phyloP scores from a whole-genome alignment of 1,139 yeast genomes.

The Candida pseudoviswanathii region DNA sequence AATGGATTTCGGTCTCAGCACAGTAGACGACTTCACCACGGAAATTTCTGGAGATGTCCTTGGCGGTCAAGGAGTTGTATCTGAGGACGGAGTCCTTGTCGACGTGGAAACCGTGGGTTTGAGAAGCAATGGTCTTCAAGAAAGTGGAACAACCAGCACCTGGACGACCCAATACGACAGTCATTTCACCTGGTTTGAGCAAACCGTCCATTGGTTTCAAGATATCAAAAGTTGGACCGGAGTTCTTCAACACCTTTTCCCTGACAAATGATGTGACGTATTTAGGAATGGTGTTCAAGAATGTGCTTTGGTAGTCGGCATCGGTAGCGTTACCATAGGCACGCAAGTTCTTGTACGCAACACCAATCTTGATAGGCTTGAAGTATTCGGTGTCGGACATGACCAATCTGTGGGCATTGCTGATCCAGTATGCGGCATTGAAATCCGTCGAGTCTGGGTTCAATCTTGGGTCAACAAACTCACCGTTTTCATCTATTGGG shows the following conservation, averaged over 20 bases:
- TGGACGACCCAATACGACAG: constrained; percentile 41
- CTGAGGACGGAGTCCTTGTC: constrained; percentile 30
- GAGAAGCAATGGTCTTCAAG: constrained; percentile 35
- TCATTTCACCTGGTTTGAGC: constrained; percentile 36
- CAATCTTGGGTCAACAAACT: constrained; percentile 10
- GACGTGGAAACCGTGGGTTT: constrained; percentile 38
- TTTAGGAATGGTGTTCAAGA: constrained; percentile 49
- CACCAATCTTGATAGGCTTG: constrained; percentile 63
- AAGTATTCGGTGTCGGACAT: constrained; percentile 48
- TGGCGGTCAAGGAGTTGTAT: constrained; percentile 54
- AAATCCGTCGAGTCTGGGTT: constrained; percentile 14
- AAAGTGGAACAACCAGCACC: constrained; percentile 42
- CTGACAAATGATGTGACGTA: constrained; percentile 8
- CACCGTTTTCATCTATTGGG: constrained; percentile 19
- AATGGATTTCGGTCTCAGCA: constrained; percentile 55
- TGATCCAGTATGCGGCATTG: constrained; percentile 27
- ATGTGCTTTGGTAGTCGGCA: constrained; percentile 76
- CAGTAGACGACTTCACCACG: constrained; percentile 54
- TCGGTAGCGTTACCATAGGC: constrained; percentile 78
- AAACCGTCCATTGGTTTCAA: constrained; percentile 39
- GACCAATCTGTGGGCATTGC: constrained; percentile 30
- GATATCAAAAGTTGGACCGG: constrained; percentile 26
- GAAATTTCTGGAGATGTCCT: constrained; percentile 48
- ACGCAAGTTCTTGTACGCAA: constrained; percentile 65
- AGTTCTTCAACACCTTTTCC: constrained; percentile 6